Evolutionary conservation across 306 rosid species (phyloP).

Genomic region (Sicyos edulis): DNA sequence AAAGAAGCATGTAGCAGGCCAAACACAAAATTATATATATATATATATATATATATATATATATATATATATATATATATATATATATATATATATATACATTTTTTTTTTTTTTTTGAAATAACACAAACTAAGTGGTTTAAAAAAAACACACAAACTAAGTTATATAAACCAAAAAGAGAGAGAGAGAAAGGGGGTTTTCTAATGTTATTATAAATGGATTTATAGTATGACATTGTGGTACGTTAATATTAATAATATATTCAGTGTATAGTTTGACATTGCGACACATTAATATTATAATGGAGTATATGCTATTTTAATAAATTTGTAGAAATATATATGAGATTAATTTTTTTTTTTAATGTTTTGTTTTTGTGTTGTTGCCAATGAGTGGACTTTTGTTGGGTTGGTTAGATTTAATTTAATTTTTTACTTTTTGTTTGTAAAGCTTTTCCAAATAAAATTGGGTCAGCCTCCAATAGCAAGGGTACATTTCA

Average conservation of each 20-base stretch:
- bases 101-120: too few relatives aligned
- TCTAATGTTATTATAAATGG: neutral
- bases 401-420: neutral
- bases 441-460: too few relatives aligned
- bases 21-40: neutral
- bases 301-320: neutral
- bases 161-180: neutral
- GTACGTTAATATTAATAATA: too few relatives aligned
- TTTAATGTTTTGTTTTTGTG: neutral
- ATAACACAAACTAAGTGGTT: neutral
- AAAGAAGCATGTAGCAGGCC: neutral
- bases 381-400: neutral
- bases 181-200: neutral
- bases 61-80: too few relatives aligned
- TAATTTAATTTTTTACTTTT: too few relatives aligned
- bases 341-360: too few relatives aligned
- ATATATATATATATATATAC: too few relatives aligned
- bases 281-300: neutral
- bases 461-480: neutral
- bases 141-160: too few relatives aligned
- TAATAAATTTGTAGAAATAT: neutral
- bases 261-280: constrained; percentile 13
- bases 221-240: too few relatives aligned
- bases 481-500: neutral
- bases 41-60: too few relatives aligned